These are phyloP conservation scores for Endothia cerciana DNA, from an alignment of 2,329 filamentous ascomycete genomes.

Conservation along the genomic window DNA sequence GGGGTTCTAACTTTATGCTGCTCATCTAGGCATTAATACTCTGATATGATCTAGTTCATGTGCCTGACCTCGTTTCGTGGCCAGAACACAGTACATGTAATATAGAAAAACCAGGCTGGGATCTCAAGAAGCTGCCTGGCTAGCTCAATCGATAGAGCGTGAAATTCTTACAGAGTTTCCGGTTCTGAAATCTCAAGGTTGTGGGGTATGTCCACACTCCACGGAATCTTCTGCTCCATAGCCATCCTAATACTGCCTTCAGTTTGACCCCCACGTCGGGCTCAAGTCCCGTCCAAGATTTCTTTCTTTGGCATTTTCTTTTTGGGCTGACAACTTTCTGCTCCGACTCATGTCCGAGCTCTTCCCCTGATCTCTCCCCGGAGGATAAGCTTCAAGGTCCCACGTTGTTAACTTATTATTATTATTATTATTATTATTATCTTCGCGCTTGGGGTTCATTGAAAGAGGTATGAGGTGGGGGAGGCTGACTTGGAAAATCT, in stretches of 20 bases:
- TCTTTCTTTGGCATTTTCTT: conserved; percentile 9
- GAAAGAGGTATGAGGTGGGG: no score
- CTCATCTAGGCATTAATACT: no score
- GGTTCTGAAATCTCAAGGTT: conserved; percentile 15
- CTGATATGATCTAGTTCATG: no score
- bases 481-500: no score
- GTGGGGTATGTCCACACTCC: neutral
- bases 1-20: no score
- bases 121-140: conserved; percentile 45
- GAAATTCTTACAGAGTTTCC: conserved; percentile 60
- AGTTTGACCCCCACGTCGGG: conserved; percentile 36
- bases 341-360: neutral
- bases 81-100: no score
- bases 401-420: no score
- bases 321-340: neutral
- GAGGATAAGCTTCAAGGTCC: no score
- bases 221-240: neutral
- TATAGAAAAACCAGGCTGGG: no score
- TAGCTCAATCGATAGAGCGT: conserved; percentile 76
- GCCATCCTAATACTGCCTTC: conserved; percentile 7
- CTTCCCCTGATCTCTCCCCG: neutral
- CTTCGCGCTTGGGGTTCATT: no score
- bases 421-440: no score
- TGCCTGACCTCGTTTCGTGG: no score
- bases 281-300: conserved; percentile 33